These are phyloP conservation scores for Harringtonia aguacate DNA, from an alignment of 2,329 filamentous ascomycete genomes.

Conservation along the genomic window DNA sequence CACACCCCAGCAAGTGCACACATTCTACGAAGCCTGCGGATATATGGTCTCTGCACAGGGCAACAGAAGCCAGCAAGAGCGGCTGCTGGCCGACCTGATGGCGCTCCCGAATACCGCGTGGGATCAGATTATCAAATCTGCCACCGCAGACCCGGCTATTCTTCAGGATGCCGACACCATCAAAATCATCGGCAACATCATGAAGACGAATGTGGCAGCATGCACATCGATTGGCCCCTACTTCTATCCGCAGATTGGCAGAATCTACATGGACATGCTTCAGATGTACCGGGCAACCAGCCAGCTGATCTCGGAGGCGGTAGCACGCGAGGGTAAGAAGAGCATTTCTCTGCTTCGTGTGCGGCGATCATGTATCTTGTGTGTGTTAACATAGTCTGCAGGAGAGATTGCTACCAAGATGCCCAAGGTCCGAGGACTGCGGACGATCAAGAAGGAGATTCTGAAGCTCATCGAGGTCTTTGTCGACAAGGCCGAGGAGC, in stretches of 20 bases:
- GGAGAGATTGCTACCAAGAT: conserved; percentile 93
- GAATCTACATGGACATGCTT: conserved; percentile 96
- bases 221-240: conserved; percentile 94
- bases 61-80: conserved; percentile 87
- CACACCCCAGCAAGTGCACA: conserved; percentile 94
- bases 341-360: not conserved
- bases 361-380: not conserved
- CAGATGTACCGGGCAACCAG: conserved; percentile 99
- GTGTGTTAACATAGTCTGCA: conserved; percentile 19
- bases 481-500: conserved; percentile 93
- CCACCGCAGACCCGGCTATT: conserved; percentile 73
- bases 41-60: conserved; percentile 99
- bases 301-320: conserved; percentile 85
- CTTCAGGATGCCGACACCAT: conserved; percentile 91
- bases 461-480: conserved; percentile 97
- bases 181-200: conserved; percentile 98
- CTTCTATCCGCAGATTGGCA: conserved; percentile 95
- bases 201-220: conserved; percentile 99
- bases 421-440: conserved; percentile 85
- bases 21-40: conserved; percentile 96
- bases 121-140: conserved; percentile 87
- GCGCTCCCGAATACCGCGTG: conserved; percentile 85
- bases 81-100: conserved; percentile 87
- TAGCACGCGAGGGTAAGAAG: conserved; percentile 64
- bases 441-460: conserved; percentile 99